These are phyloP conservation scores for Plasmodium falciparum DNA, from an alignment of 169 alveolate genomes.

Conservation along the genomic window DNA sequence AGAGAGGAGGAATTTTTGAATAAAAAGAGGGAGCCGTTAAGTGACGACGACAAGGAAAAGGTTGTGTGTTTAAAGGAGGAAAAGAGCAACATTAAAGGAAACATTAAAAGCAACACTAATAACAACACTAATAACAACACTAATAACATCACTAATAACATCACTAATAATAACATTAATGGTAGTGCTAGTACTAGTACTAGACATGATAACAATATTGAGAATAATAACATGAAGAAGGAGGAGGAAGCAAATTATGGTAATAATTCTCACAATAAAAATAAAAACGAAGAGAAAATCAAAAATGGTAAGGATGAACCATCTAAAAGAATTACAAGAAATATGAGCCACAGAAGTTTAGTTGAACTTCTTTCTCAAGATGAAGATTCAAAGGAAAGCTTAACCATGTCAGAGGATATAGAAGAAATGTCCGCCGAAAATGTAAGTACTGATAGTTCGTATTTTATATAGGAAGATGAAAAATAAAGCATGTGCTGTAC, in stretches of 20 bases:
- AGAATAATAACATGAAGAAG: background rate
- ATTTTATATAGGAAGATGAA: constrained; percentile 1
- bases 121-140: too few relatives aligned
- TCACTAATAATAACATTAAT: background rate
- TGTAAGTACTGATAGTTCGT: constrained; percentile 48
- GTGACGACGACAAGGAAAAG: background rate
- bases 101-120: too few relatives aligned
- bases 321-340: constrained; percentile 30
- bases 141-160: too few relatives aligned
- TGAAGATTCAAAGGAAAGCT: constrained; percentile 29
- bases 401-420: constrained; percentile 32
- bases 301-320: background rate
- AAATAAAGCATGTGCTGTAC: background rate
- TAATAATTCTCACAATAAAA: background rate
- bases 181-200: background rate
- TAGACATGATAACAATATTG: background rate
- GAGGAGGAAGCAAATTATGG: background rate
- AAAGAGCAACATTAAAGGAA: too few relatives aligned
- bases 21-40: background rate
- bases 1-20: background rate
- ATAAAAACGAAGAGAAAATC: background rate
- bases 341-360: constrained; percentile 36
- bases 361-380: constrained; percentile 52
- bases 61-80: too few relatives aligned
- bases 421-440: constrained; percentile 51